Conservation (phyloP, 2,329 filamentous ascomycete species). For the Aureobasidium uvarum region DNA sequence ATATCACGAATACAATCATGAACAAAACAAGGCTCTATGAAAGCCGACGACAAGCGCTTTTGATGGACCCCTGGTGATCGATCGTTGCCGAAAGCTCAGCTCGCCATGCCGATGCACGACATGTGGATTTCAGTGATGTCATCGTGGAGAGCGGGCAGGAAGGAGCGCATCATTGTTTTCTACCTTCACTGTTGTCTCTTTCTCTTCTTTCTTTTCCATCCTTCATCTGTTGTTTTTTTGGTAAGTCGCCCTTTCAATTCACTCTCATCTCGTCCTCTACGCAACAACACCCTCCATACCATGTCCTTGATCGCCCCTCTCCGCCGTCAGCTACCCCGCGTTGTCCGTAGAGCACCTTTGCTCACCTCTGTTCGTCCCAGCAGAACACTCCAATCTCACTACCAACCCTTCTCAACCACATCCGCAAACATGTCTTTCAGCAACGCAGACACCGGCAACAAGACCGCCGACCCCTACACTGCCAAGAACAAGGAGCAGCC, state of each 20-base stretch:
- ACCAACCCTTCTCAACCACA: conserved; percentile 21
- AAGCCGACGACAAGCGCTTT: conserved; percentile 21
- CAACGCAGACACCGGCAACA: conserved; percentile 61
- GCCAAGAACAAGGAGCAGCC: conserved; percentile 71
- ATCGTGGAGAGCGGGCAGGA: background rate
- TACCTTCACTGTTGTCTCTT: conserved; percentile 23
- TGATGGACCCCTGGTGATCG: background rate
- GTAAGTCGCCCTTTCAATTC: conserved; percentile 11
- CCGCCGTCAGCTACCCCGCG: conserved; percentile 28
- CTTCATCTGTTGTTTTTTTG: conserved; percentile 12
- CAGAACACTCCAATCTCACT: conserved; percentile 20
- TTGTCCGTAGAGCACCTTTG: conserved; percentile 22
- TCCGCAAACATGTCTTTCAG: conserved; percentile 47
- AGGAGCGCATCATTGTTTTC: conserved; percentile 26
- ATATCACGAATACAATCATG: conserved; percentile 10
- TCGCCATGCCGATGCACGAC: conserved; percentile 1
- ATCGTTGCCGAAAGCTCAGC: conserved; percentile 11
- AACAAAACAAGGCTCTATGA: background rate
- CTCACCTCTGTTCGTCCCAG: conserved; percentile 15
- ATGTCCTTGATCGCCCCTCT: conserved; percentile 30
- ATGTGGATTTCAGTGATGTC: conserved; percentile 15
- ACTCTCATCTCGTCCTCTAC: background rate
- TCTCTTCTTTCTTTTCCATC: conserved; percentile 25
- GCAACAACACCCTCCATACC: background rate
- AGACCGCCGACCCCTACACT: conserved; percentile 75